These are phyloP conservation scores for Citrullus amarus DNA, from an alignment of 306 rosid genomes.

Conservation along the genomic window DNA sequence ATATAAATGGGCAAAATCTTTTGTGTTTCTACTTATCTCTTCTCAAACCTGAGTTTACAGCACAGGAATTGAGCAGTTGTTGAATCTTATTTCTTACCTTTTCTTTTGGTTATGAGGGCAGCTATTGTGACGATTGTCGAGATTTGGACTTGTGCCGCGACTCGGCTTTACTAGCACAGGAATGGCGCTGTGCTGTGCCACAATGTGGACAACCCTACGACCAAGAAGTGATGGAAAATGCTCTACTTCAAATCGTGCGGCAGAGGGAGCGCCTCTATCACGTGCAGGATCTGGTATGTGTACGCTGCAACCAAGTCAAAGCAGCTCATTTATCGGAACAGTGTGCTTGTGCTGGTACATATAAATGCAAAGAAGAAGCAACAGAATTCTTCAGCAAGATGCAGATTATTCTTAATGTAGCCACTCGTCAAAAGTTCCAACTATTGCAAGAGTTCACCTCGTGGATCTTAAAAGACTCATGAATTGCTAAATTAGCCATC, in stretches of 20 bases:
- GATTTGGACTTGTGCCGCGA: conserved; percentile 83
- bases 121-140: conserved; percentile 85
- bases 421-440: conserved; percentile 62
- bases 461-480: conserved; percentile 55
- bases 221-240: conserved; percentile 62
- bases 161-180: conserved; percentile 41
- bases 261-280: conserved; percentile 89
- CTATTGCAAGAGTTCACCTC: conserved; percentile 69
- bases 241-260: conserved; percentile 68
- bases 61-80: too few relatives aligned
- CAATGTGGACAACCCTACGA: conserved; percentile 91
- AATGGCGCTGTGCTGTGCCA: conserved; percentile 77
- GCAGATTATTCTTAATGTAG: conserved; percentile 47
- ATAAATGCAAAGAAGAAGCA: conserved; percentile 51
- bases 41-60: not conserved
- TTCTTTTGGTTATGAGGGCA: conserved; percentile 16
- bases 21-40: not conserved
- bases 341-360: conserved; percentile 72
- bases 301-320: conserved; percentile 63
- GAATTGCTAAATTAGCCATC: not conserved
- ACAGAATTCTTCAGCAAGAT: conserved; percentile 37
- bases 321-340: conserved; percentile 79
- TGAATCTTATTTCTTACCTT: conserved; percentile 8
- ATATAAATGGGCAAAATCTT: not conserved
- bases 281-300: conserved; percentile 65